A percentile compares a stretch with the other conserved stretches of the same genome.
These are phyloP conservation scores for Mrakia frigida DNA, from an alignment of 768 basidiomycete species.

Conservation along the genomic window DNA sequence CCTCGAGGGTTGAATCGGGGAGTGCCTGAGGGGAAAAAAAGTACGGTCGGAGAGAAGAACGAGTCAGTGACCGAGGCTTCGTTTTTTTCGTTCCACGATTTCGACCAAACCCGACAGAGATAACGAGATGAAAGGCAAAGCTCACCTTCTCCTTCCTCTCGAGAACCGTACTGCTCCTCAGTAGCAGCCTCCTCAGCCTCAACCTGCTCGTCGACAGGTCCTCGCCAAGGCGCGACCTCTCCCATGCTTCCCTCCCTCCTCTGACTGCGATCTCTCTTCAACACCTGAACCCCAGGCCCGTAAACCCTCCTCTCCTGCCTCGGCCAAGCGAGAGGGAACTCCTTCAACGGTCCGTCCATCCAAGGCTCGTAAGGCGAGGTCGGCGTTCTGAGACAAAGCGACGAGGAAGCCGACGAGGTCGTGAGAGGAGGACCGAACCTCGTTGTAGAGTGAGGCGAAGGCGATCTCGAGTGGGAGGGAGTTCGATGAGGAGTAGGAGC, in stretches of 20 bases:
- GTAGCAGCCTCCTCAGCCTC: background rate
- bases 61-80: background rate
- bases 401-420: slow-evolving; percentile 14
- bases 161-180: background rate
- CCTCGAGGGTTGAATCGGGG: background rate
- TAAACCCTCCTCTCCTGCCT: slow-evolving; percentile 18
- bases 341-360: slow-evolving; percentile 32
- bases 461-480: background rate
- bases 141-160: slow-evolving; percentile 9
- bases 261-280: slow-evolving; percentile 12
- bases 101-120: too few relatives aligned
- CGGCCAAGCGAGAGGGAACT: slow-evolving; percentile 31
- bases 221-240: slow-evolving; percentile 5
- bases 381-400: slow-evolving; percentile 17
- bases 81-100: too few relatives aligned
- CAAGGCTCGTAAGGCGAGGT: slow-evolving; percentile 29
- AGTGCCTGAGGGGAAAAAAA: background rate
- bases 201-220: background rate
- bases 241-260: slow-evolving; percentile 22
- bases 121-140: too few relatives aligned
- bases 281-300: slow-evolving; percentile 22
- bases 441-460: background rate
- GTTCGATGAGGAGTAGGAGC: slow-evolving; percentile 11
- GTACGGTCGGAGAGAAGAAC: background rate
- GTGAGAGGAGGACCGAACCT: slow-evolving; percentile 9